Evolutionary conservation across 2,329 filamentous ascomycete genomes (phyloP).

Genomic region (Cadophora gregata): DNA sequence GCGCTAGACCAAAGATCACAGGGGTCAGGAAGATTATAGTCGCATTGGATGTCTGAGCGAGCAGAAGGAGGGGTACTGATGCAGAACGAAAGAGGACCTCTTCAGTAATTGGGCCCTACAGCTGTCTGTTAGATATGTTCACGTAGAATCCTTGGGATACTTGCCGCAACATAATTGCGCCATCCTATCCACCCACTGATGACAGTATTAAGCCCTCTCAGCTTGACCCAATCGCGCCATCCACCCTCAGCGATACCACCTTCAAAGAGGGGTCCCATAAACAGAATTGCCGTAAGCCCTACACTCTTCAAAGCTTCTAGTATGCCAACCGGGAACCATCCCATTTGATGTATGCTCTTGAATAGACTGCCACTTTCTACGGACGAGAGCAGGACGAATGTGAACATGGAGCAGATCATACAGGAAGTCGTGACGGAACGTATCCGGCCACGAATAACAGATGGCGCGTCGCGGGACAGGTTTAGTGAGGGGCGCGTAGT

Average conservation of each 20-base stretch:
- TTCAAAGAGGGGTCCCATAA: conserved; percentile 85
- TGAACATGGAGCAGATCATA: conserved; percentile 67
- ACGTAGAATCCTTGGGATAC: conserved; percentile 44
- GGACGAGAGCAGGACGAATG: conserved; percentile 68
- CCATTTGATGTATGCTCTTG: conserved; percentile 73
- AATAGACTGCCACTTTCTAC: conserved; percentile 55
- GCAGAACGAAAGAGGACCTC: conserved; percentile 92
- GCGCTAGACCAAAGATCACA: conserved; percentile 89
- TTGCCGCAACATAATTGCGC: conserved; percentile 85
- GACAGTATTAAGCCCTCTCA: conserved; percentile 61
- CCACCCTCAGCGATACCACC: conserved; percentile 72
- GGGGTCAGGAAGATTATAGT: conserved; percentile 82
- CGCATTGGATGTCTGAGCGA: conserved; percentile 58
- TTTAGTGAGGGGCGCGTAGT: conserved; percentile 79
- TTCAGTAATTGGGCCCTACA: conserved; percentile 83
- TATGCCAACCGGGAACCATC: conserved; percentile 78
- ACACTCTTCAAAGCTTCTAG: conserved; percentile 68
- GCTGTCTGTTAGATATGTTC: conserved; percentile 13
- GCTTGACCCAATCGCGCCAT: conserved; percentile 68
- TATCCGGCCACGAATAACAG: conserved; percentile 86
- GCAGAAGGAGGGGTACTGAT: conserved; percentile 80
- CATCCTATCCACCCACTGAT: conserved; percentile 80
- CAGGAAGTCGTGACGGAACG: conserved; percentile 80
- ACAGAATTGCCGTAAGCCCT: conserved; percentile 78
- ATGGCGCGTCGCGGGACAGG: conserved; percentile 84